These are phyloP conservation scores for Eucalyptus sp. DNA, from an alignment of 345 rosid species.

Conservation along the genomic window DNA sequence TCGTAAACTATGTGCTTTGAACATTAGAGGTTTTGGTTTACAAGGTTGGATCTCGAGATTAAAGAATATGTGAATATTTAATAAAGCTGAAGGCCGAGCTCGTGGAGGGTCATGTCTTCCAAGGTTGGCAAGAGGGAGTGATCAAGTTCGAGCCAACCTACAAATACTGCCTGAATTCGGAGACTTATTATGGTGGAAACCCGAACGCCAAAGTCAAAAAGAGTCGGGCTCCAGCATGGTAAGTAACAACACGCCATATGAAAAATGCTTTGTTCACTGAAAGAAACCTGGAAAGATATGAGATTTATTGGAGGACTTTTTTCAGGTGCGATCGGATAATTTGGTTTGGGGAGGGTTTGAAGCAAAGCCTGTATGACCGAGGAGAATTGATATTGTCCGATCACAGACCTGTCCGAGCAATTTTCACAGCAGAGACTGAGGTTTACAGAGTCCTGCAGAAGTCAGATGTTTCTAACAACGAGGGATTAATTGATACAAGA, in stretches of 20 bases:
- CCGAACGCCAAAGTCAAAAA: background rate
- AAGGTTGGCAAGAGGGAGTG: conserved; percentile 8
- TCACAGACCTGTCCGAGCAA: conserved; percentile 19
- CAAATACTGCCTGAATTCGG: conserved; percentile 6
- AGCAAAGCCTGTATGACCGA: conserved; percentile 9
- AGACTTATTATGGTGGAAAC: background rate
- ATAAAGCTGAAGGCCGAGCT: conserved; percentile 9
- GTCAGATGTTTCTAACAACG: background rate
- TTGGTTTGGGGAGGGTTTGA: conserved; percentile 17
- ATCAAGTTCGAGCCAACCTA: conserved; percentile 8
- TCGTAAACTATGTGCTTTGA: background rate
- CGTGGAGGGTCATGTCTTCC: conserved; percentile 6
- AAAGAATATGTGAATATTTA: background rate
- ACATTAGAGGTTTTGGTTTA: background rate
- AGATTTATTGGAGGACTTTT: background rate
- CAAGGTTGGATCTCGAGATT: background rate
- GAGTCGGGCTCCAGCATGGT: background rate
- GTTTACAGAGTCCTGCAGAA: background rate
- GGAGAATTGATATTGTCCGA: conserved; percentile 16
- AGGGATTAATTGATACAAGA: background rate
- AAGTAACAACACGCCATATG: background rate
- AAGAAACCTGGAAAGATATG: background rate
- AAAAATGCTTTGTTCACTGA: background rate
- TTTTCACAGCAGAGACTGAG: conserved; percentile 4
- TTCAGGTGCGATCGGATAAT: conserved; percentile 28